These are phyloP conservation scores for Aspergillus japonicus DNA, from an alignment of 2,329 filamentous ascomycete species.

Conservation along the genomic window DNA sequence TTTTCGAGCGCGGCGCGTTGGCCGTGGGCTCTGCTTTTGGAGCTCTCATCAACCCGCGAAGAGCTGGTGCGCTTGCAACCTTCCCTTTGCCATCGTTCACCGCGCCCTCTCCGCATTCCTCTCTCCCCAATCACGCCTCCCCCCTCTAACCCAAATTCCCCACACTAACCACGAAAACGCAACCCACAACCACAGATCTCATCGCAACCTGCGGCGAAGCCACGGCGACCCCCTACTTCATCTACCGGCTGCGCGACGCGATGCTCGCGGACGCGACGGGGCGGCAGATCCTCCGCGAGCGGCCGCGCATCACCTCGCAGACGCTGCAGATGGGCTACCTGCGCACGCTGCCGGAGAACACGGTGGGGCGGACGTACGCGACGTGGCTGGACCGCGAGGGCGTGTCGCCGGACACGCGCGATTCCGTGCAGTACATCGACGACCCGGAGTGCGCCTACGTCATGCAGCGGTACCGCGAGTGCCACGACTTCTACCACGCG, in stretches of 20 bases:
- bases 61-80: slow-evolving; percentile 60
- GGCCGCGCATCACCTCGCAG: slow-evolving; percentile 79
- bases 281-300: slow-evolving; percentile 83
- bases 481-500: slow-evolving; percentile 96
- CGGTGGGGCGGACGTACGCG: slow-evolving; percentile 78
- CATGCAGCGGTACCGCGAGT: slow-evolving; percentile 96
- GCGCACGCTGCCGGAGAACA: slow-evolving; percentile 68
- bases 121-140: neutral
- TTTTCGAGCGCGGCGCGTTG: slow-evolving; percentile 71
- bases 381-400: slow-evolving; percentile 92
- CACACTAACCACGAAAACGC: neutral
- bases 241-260: slow-evolving; percentile 82
- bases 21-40: slow-evolving; percentile 61
- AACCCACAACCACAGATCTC: slow-evolving; percentile 65
- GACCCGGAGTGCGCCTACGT: slow-evolving; percentile 96
- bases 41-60: slow-evolving; percentile 69
- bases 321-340: slow-evolving; percentile 68
- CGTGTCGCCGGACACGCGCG: slow-evolving; percentile 86
- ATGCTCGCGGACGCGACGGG: slow-evolving; percentile 86
- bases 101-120: neutral
- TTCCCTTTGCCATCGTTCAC: accelerated
- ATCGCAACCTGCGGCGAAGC: slow-evolving; percentile 93
- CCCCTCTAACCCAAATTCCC: neutral
- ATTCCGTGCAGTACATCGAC: slow-evolving; percentile 83
- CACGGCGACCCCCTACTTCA: slow-evolving; percentile 92